Evolutionary conservation across 2,329 filamentous ascomycete species (phyloP).

Genomic region (Cladosporium velox): DNA sequence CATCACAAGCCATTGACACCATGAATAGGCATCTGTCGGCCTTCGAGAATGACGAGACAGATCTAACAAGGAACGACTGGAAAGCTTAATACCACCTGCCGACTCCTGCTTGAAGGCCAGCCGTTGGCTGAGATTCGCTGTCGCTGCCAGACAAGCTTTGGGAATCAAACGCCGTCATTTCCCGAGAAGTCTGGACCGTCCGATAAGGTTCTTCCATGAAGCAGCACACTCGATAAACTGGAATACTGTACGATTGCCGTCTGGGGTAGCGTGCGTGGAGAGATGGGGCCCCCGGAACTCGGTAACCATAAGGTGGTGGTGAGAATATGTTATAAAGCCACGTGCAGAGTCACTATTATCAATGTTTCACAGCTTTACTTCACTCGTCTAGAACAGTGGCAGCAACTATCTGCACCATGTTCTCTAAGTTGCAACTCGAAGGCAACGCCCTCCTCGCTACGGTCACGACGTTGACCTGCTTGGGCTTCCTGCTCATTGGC

Average conservation of each 20-base stretch:
- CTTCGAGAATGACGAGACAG: not conserved
- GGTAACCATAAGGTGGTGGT: not conserved
- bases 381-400: not conserved
- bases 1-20: not conserved
- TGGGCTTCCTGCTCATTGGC: constrained; percentile 53
- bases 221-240: not conserved
- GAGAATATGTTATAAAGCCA: not conserved
- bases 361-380: not conserved
- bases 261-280: constrained; percentile 1
- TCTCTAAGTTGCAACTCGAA: constrained; percentile 31
- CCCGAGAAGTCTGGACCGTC: not conserved
- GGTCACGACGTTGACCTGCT: constrained; percentile 48
- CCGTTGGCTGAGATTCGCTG: not conserved
- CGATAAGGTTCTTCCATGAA: constrained; percentile 5
- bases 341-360: not conserved
- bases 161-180: constrained; percentile 2
- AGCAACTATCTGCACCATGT: not conserved
- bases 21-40: not conserved
- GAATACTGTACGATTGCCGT: not conserved
- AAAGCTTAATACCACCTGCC: constrained; percentile 4
- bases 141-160: not conserved
- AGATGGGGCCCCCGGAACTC: not conserved
- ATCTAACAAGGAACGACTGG: not conserved
- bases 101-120: not conserved
- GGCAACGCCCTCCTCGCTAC: constrained; percentile 46